Conservation (phyloP, 306 rosid species). For the Oemleria cerasiformis region DNA sequence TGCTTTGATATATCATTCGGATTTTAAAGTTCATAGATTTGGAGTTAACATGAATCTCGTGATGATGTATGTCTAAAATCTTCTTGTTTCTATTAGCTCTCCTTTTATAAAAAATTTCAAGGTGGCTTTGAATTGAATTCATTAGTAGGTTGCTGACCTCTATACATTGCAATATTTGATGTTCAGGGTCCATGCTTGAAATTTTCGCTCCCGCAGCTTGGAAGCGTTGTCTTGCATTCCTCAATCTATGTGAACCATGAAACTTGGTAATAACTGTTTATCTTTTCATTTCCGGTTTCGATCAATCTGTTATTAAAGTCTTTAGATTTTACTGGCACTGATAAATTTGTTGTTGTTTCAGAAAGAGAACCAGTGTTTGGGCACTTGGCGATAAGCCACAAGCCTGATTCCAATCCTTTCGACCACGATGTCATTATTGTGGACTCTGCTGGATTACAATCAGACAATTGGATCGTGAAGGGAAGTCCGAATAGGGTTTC, state of each 20-base stretch:
- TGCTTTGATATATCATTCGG: conserved; percentile 3
- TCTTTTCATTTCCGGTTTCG: conserved; percentile 1
- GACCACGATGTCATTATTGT: conserved; percentile 38
- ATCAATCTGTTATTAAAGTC: neutral
- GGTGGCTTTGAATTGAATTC: neutral
- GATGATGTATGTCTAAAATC: no score
- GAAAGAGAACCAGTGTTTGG: conserved; percentile 57
- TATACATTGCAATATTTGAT: conserved; percentile 20
- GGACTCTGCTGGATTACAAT: conserved; percentile 38
- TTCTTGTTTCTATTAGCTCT: neutral
- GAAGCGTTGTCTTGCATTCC: conserved; percentile 26
- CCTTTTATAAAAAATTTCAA: neutral
- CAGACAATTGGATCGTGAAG: conserved; percentile 33
- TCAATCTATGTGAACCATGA: conserved; percentile 49
- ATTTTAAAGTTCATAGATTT: conserved; percentile 1
- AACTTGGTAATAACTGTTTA: conserved; percentile 55
- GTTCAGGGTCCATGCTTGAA: conserved; percentile 37
- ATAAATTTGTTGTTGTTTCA: conserved; percentile 36
- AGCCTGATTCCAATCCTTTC: conserved; percentile 42
- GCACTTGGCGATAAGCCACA: conserved; percentile 40
- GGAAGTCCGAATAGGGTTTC: conserved; percentile 34
- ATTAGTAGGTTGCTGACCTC: conserved; percentile 2
- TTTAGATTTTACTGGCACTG: conserved; percentile 22
- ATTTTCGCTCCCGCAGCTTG: conserved; percentile 10
- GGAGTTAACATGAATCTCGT: no score